A percentile compares a stretch with the other conserved stretches of the same genome.
These are phyloP conservation scores for Rutstroemia sp. DNA, from an alignment of 2,329 filamentous ascomycete genomes.

Conservation along the genomic window DNA sequence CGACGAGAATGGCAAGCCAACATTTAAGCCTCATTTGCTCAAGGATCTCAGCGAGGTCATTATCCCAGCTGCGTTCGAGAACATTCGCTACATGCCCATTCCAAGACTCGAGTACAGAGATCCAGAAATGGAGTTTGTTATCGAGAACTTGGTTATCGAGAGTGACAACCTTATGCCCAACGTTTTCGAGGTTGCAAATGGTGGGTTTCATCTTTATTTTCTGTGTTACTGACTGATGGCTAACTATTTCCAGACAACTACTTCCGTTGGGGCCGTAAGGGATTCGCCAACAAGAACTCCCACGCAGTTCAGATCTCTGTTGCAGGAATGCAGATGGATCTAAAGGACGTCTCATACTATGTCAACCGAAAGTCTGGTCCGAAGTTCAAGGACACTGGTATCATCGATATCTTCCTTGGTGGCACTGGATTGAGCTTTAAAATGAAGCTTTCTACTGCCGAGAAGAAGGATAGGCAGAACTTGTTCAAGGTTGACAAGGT, in stretches of 20 bases:
- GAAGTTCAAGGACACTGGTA: constrained; percentile 74
- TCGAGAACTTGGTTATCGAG: constrained; percentile 93
- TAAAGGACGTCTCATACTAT: constrained; percentile 87
- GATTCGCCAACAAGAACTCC: constrained; percentile 69
- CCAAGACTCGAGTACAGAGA: constrained; percentile 93
- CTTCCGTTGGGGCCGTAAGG: constrained; percentile 91
- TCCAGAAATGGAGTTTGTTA: constrained; percentile 71
- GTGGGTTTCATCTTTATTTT: constrained; percentile 10
- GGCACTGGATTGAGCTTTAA: constrained; percentile 88
- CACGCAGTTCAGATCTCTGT: constrained; percentile 78
- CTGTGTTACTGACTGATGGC: background rate
- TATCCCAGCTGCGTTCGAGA: constrained; percentile 74
- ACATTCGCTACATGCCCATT: constrained; percentile 81
- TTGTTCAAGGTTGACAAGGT: constrained; percentile 96
- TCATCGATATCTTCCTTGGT: constrained; percentile 81
- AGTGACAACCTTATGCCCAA: constrained; percentile 97
- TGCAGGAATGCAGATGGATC: constrained; percentile 85
- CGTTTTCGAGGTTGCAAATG: constrained; percentile 75
- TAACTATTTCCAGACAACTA: constrained; percentile 59
- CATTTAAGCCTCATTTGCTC: constrained; percentile 87
- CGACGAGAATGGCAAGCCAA: constrained; percentile 73
- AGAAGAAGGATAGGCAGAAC: constrained; percentile 66
- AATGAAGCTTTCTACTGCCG: constrained; percentile 76
- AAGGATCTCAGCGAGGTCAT: constrained; percentile 87
- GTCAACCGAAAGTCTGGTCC: constrained; percentile 91